phyloP scores from a whole-genome alignment of 169 alveolate genomes.

The Theileria parva region DNA sequence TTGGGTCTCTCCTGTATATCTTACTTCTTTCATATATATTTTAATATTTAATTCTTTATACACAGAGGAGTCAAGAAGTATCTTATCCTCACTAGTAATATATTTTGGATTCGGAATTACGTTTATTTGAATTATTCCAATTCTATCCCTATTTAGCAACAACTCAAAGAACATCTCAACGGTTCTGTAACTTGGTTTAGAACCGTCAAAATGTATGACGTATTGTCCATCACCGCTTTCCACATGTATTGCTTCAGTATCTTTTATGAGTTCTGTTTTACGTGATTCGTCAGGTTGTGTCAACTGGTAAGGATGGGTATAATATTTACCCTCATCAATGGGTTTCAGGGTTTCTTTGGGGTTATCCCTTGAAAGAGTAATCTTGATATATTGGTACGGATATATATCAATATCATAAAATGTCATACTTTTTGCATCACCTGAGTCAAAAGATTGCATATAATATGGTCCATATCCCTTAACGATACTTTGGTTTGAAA shows the following conservation, averaged over 20 bases:
- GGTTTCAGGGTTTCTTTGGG: background rate
- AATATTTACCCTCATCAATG: background rate
- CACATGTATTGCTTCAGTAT: background rate
- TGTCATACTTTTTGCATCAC: no score
- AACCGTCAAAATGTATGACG: background rate
- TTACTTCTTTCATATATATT: background rate
- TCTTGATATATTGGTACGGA: no score
- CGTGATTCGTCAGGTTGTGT: background rate
- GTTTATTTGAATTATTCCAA: background rate
- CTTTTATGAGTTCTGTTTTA: background rate
- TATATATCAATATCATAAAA: no score
- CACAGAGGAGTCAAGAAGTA: background rate
- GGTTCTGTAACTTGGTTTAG: background rate
- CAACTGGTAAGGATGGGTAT: background rate
- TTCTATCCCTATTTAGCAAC: background rate
- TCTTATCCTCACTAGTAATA: background rate
- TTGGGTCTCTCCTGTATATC: background rate
- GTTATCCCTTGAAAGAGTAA: background rate
- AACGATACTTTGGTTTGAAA: no score
- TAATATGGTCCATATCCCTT: no score
- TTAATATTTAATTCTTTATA: no score
- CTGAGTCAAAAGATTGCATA: no score
- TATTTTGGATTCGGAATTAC: background rate
- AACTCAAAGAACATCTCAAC: conserved; percentile 3
- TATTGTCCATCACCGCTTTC: background rate